Base-by-base conservation (phyloP, 495 filamentous ascomycete species). In the Daldinia childiae region DNA sequence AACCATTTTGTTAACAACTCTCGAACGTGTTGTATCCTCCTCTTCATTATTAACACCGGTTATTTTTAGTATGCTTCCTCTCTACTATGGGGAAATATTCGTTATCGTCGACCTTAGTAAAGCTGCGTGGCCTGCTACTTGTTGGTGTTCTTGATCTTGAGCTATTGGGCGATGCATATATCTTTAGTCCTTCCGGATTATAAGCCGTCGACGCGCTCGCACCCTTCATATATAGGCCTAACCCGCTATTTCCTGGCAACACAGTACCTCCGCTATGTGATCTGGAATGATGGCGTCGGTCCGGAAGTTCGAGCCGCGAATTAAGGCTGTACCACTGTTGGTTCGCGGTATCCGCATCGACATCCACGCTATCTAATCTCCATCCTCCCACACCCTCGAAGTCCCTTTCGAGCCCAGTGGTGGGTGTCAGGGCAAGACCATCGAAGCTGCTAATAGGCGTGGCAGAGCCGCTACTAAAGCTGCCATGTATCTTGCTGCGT, bases 321-420 rank as follows among this genome's bases (percentile, higher is more conserved):
- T 94, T 95, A 74, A 94, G 86, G 29, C 85, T 89, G 12, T 91
- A 84, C 93, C 92, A 96, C 19, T 87, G 82, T 11, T 79, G 81
- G 50, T 92, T 90, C 34, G 84, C 80, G 11, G 73, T 82, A 11
- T 83, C 78, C n/a, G 83, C 82, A 12, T 86, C 81, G 12, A 81
- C 78, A 6, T 79, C 79, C 11, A 58, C 60, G 8, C 79, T 79
- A 24, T 77, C 77, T 15, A 87, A 65, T 59, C 90, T 82, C 92
- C 92, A 94, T 1, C 93, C 93, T 12, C 93, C 93, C 3, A 96
- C 85, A n/a, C 92, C 93, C 80, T 96, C 93, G 72, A 90, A 96
- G 79, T 96, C 93, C 5, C 92, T 84, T 58, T 86, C 83, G 21
- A 86, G 66, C 1, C 83, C 82, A 14, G 82, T 67, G 30, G 77